A percentile compares a stretch with the other conserved stretches of the same genome.
Evolutionary conservation across 164 flowering plant species (phyloP).

Genomic region (Berberis thunbergii): DNA sequence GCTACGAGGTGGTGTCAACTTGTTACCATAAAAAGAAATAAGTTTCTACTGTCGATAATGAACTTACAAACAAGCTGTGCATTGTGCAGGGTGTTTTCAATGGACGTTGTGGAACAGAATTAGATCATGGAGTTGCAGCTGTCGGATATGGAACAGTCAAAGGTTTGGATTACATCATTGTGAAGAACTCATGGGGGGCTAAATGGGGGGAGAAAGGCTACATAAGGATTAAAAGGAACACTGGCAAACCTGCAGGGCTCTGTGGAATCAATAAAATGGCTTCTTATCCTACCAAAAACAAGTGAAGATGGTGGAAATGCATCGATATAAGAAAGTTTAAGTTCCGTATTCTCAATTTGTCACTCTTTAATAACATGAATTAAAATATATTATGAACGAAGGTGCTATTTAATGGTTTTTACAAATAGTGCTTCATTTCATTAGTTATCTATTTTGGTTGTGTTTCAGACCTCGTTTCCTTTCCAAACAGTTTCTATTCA

Average conservation of each 20-base stretch:
- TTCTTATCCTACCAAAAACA: conserved; percentile 64
- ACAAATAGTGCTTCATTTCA: too few species aligned
- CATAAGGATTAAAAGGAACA: conserved; percentile 75
- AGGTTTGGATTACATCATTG: conserved; percentile 58
- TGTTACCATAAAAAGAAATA: too few species aligned
- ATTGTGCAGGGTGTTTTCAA: conserved; percentile 58
- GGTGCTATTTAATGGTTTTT: too few species aligned
- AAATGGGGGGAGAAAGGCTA: conserved; percentile 87
- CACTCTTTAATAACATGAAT: too few species aligned
- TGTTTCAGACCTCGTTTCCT: too few species aligned
- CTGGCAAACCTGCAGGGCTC: conserved; percentile 49
- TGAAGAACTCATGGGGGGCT: conserved; percentile 83
- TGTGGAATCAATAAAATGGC: conserved; percentile 83
- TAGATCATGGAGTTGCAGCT: conserved; percentile 84
- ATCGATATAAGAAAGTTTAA: too few species aligned
- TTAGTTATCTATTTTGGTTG: too few species aligned
- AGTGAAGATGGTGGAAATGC: neutral
- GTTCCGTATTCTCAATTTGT: too few species aligned
- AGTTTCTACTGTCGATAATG: too few species aligned
- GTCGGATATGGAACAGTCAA: conserved; percentile 73
- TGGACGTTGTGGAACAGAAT: conserved; percentile 64
- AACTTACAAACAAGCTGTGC: neutral
- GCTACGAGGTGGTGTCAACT: too few species aligned
- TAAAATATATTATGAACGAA: too few species aligned
- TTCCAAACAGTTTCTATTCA: too few species aligned